phyloP scores from a whole-genome alignment of 306 rosid genomes.

The Prosopis cineraria region DNA sequence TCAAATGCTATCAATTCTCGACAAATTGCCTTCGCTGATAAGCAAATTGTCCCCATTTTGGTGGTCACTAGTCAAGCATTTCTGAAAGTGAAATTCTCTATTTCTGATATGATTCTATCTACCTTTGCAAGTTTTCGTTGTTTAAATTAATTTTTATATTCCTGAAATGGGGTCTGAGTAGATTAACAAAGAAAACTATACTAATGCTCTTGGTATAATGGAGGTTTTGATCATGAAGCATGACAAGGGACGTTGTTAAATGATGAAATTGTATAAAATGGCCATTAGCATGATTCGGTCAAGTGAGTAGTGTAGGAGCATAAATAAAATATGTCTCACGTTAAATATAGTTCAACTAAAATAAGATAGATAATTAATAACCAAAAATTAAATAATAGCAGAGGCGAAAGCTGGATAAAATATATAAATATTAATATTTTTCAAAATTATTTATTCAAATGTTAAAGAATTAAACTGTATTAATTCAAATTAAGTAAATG shows the following conservation, averaged over 20 bases:
- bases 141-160: background rate
- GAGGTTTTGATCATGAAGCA: background rate
- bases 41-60: constrained; percentile 20
- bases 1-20: background rate
- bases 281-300: too few relatives aligned
- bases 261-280: background rate
- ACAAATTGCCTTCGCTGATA: constrained; percentile 34
- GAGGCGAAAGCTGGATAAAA: too few relatives aligned
- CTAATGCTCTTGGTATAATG: background rate
- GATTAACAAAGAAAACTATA: background rate
- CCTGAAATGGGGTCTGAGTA: constrained; percentile 13
- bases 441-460: too few relatives aligned
- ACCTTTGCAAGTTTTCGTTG: background rate
- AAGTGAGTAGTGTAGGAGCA: too few relatives aligned
- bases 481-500: too few relatives aligned
- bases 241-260: background rate
- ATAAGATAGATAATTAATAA: too few relatives aligned
- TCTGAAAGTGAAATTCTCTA: constrained; percentile 34
- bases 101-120: background rate
- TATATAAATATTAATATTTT: too few relatives aligned
- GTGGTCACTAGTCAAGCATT: constrained; percentile 22
- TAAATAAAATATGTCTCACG: background rate
- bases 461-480: too few relatives aligned
- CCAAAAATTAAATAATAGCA: too few relatives aligned
- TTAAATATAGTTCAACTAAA: too few relatives aligned